Evolutionary conservation across 2,329 filamentous ascomycete species (phyloP), one percentile per base, ranked within the genome.

Genomic region (Curvularia lunata): DNA sequence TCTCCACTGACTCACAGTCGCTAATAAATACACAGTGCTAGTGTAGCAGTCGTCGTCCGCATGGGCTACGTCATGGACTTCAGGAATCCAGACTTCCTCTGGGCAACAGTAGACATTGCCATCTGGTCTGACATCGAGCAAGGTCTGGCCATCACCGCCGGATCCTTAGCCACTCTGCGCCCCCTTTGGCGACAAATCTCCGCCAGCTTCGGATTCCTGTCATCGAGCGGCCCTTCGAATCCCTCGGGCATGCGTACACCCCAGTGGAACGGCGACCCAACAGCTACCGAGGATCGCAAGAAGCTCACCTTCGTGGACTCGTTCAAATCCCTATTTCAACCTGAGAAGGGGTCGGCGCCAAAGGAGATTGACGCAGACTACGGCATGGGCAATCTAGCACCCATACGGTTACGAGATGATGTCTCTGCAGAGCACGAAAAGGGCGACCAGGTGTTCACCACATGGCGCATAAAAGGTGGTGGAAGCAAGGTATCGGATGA

Each of bases 61-160:
- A 72, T 74, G 61, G 69, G 67, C 7, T 76, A 68, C 50, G 67
- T 77, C 38, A 70, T 70, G 66, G 67, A 76, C n/a, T 76, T 77
- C 54, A 66, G 61, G 37, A 61, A 69, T 28, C 58, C 64, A 12
- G 74, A 77, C 45, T 77, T 77, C 57, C 72, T 77, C 19, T 76
- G 62, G 57, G 72, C 68, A 18, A 77, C 75, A 7, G 54, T 75
- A 32, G 71, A 77, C 45, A 75, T 77, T 19, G 74, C 75, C 7
- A 75, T 77, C 42, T 77, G 75, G 75, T 72, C 68, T 48, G 69
- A 74, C 51, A 68, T 69, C n/a, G 75, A 77, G 53, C 72, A 74
- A 66, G 75, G 72, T 28, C 70, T 77, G 7, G 75, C 70, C 49
- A 74, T 77, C 40, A 75, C 74, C 4, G 74, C 75, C 13, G 74